Evolutionary conservation across 768 basidiomycete species (phyloP).

Genomic region (Boletus sp.): DNA sequence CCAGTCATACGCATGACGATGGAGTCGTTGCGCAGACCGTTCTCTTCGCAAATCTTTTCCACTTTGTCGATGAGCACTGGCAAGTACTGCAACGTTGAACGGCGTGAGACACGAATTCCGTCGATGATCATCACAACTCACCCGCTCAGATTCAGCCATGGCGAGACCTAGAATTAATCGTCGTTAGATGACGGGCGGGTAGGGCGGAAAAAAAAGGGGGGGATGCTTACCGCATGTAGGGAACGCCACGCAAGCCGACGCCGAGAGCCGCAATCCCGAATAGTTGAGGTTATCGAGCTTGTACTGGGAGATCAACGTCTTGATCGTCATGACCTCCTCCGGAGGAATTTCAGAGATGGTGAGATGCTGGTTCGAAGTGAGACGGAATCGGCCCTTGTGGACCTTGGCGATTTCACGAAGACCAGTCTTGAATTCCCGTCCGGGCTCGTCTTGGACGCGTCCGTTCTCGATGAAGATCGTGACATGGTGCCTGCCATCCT

Average conservation of each 20-base stretch:
- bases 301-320: conserved; percentile 74
- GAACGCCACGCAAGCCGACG: conserved; percentile 96
- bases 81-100: conserved; percentile 62
- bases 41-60: conserved; percentile 91
- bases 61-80: conserved; percentile 92
- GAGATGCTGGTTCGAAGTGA: conserved; percentile 95
- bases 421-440: conserved; percentile 87
- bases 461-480: conserved; percentile 97
- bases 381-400: conserved; percentile 90
- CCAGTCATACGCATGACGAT: conserved; percentile 99
- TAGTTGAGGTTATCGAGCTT: conserved; percentile 85
- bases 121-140: conserved; percentile 28
- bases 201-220: neutral
- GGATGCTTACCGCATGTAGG: conserved; percentile 73
- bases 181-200: neutral
- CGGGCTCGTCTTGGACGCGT: conserved; percentile 92
- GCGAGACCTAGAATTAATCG: conserved; percentile 47
- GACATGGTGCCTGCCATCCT: conserved; percentile 88
- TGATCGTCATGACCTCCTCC: conserved; percentile 73
- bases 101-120: conserved; percentile 30
- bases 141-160: conserved; percentile 76
- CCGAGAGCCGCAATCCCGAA: conserved; percentile 77
- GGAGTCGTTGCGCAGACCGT: conserved; percentile 87
- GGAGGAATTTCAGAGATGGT: conserved; percentile 79
- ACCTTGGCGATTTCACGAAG: conserved; percentile 89